These are phyloP conservation scores for Kodamaea fukazawae DNA, from an alignment of 805 yeast genomes.

Conservation along the genomic window DNA sequence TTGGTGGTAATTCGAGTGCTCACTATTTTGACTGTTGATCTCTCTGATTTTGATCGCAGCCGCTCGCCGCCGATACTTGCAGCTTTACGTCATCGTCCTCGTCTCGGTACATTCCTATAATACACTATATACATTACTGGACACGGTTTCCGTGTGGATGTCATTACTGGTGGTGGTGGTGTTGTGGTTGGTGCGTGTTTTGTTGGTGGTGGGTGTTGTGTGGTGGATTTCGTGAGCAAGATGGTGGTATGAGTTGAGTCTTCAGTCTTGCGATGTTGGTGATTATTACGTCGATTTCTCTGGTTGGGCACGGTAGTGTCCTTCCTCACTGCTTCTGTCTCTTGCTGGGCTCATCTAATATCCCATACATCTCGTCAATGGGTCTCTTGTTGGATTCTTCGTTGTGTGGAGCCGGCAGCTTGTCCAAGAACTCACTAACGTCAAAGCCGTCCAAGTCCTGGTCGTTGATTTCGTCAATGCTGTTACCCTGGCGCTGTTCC, in stretches of 20 bases:
- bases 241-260: not conserved
- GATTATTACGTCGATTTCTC: not conserved
- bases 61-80: too few relatives aligned
- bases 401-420: slow-evolving; percentile 5
- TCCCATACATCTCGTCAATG: slow-evolving; percentile 5
- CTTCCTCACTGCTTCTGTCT: slow-evolving; percentile 4
- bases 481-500: slow-evolving; percentile 10
- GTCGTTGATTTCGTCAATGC: slow-evolving; percentile 12
- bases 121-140: not conserved
- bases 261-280: not conserved
- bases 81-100: too few relatives aligned
- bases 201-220: not conserved
- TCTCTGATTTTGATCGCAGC: too few relatives aligned
- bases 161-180: too few relatives aligned
- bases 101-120: not conserved
- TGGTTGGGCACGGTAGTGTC: not conserved
- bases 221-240: not conserved
- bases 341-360: slow-evolving; percentile 1
- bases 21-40: too few relatives aligned
- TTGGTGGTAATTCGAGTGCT: slow-evolving; percentile 1
- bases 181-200: not conserved
- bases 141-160: too few relatives aligned
- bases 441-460: slow-evolving; percentile 29
- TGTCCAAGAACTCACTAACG: slow-evolving; percentile 49
- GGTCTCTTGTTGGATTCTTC: not conserved